Evolutionary conservation across 768 basidiomycete genomes (phyloP).

Genomic region (Nidularia sp.): DNA sequence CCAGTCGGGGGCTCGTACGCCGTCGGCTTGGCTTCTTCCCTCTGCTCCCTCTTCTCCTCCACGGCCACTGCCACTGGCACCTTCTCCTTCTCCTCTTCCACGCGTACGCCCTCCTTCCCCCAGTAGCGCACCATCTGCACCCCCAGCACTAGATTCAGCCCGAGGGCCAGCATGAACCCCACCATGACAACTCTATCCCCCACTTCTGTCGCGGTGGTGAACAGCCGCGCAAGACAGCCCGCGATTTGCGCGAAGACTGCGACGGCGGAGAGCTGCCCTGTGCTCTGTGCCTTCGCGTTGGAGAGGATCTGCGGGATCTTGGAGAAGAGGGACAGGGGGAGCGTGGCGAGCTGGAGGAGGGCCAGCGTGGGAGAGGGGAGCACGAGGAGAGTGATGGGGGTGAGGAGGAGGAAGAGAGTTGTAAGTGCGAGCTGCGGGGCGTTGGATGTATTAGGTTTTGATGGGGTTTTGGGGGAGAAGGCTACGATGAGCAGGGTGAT

Average conservation of each 20-base stretch:
- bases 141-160: constrained; percentile 82
- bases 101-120: constrained; percentile 39
- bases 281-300: constrained; percentile 71
- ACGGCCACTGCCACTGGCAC: constrained; percentile 11
- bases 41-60: constrained; percentile 6
- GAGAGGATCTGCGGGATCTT: constrained; percentile 92
- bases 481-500: constrained; percentile 85
- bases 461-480: constrained; percentile 37
- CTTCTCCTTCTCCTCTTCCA: constrained; percentile 11
- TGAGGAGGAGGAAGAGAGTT: constrained; percentile 18
- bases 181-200: constrained; percentile 76
- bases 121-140: constrained; percentile 83
- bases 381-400: constrained; percentile 34
- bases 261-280: constrained; percentile 92
- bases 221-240: constrained; percentile 88
- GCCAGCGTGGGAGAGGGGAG: constrained; percentile 52
- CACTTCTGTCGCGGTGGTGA: constrained; percentile 90
- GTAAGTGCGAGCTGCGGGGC: constrained; percentile 28
- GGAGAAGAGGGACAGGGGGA: constrained; percentile 88
- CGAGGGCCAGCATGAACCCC: constrained; percentile 79
- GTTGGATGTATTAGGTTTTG: constrained; percentile 9
- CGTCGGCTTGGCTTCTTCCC: constrained; percentile 8
- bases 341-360: constrained; percentile 76
- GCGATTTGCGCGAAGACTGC: constrained; percentile 84
- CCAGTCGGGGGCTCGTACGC: constrained; percentile 15